Base-by-base conservation (phyloP, 495 filamentous ascomycete genomes). In the Rostrohypoxylon terebratum region DNA sequence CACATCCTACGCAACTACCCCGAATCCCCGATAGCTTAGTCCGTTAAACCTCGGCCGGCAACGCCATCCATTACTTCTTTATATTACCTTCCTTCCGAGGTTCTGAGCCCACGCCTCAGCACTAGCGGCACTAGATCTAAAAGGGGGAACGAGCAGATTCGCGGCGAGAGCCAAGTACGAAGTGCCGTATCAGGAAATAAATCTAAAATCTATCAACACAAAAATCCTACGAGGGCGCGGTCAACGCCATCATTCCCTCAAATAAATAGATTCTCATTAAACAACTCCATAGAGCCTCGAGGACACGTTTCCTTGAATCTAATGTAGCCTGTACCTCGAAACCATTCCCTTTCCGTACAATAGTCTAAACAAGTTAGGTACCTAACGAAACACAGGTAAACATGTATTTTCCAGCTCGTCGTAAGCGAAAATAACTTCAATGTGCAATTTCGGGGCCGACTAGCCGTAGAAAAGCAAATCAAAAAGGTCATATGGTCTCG, bases 351-450 rank as follows among this genome's bases (percentile, higher is more conserved):
- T 31, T 53, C n/a, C 23, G 48, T 31, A 31, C 4, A 3, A n/a
- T n/a, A 28, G 13, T 31, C 10, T n/a, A 25, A 23, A 53, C 48
- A 53, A 53, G 13, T n/a, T n/a, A n/a, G n/a, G n/a, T n/a, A n/a
- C n/a, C n/a, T n/a, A n/a, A n/a, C 3, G 16, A 31, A 31, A 25
- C 21, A 53, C 47, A 25, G n/a, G 14, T 4, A 7, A 5, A 31
- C 31, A 31, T 23, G 23, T 53, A 53, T 28, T 31, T 53, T n/a
- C 21, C 48, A 31, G 5, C 28, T 31, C 23, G 16, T 53, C 31
- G 48, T 42, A 59, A 40, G 55, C 20, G 28, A 25, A 59, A 34
- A 59, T 18, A 6, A 44, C 4, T 20, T 42, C 18, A 42, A 59
- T 25, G 23, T 40, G 36, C 20, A 59, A 42, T 40, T 42, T 21